Conservation (phyloP, 164 flowering plant genomes). For the Magnolia changhungtana region DNA sequence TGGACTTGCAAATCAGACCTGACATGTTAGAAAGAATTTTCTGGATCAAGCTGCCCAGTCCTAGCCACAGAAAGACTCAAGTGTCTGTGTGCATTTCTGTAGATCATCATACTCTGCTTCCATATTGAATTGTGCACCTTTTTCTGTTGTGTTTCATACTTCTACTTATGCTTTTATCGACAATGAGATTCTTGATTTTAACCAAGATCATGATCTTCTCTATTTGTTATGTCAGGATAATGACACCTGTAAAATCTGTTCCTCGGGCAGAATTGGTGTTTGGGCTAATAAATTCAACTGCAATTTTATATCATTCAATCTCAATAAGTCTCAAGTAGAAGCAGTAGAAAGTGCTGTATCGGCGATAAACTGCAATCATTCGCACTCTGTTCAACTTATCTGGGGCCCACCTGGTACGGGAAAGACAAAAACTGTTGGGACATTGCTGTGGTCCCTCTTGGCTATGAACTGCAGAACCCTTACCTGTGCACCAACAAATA, state of each 20-base stretch:
- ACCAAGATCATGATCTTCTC: neutral
- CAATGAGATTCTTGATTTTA: neutral
- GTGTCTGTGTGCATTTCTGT: too few species aligned
- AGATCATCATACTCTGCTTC: too few species aligned
- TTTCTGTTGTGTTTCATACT: neutral
- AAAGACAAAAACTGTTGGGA: conserved; percentile 57
- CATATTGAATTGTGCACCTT: neutral
- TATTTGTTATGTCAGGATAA: conserved; percentile 29
- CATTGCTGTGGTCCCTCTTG: conserved; percentile 37
- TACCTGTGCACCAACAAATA: conserved; percentile 75
- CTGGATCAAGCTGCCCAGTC: too few species aligned
- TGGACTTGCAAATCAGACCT: too few species aligned
- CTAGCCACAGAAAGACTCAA: too few species aligned
- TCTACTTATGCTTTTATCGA: neutral
- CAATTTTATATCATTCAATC: conserved; percentile 1
- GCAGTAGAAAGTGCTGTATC: conserved; percentile 41
- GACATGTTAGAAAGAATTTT: too few species aligned
- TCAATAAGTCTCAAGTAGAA: conserved; percentile 54
- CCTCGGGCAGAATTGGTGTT: neutral
- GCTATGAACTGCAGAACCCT: conserved; percentile 40
- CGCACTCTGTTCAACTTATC: conserved; percentile 42
- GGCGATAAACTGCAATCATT: conserved; percentile 30
- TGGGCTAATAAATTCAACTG: conserved; percentile 5
- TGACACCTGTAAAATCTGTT: conserved; percentile 27
- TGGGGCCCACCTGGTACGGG: conserved; percentile 95